phyloP scores from a whole-genome alignment of 1,139 yeast species.

The Debaryomyces robertsiae region DNA sequence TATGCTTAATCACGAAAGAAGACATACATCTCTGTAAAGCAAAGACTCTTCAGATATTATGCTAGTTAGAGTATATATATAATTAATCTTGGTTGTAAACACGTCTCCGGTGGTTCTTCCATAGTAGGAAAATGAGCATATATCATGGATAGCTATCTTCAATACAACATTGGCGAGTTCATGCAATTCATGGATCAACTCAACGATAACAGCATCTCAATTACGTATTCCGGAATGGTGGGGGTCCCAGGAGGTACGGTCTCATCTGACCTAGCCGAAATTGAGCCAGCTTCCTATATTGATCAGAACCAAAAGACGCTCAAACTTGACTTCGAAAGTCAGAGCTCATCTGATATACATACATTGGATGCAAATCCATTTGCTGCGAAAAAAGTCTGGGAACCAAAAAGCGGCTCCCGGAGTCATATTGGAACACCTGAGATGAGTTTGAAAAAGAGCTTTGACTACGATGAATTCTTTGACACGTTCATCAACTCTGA shows the following conservation, averaged over 20 bases:
- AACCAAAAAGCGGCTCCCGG: too few species aligned
- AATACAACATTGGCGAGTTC: slow-evolving; percentile 7
- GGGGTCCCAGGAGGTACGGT: too few species aligned
- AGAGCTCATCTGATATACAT: background rate
- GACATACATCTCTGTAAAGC: background rate
- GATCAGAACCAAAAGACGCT: background rate
- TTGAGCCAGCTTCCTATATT: background rate
- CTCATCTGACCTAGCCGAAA: too few species aligned
- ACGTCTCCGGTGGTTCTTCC: background rate
- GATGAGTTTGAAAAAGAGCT: background rate
- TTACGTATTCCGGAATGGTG: background rate
- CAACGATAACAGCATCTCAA: background rate
- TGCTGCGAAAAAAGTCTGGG: too few species aligned
- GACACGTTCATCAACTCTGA: slow-evolving; percentile 8
- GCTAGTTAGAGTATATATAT: slow-evolving; percentile 3
- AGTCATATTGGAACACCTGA: too few species aligned
- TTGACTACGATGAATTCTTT: slow-evolving; percentile 7
- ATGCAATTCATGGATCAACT: slow-evolving; percentile 7
- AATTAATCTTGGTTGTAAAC: background rate
- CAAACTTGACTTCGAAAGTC: background rate
- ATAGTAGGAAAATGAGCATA: too few species aligned
- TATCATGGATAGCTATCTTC: slow-evolving; percentile 8
- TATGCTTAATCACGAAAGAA: background rate
- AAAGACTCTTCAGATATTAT: background rate
- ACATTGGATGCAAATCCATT: slow-evolving; percentile 1